Conservation (phyloP, 495 filamentous ascomycete species). For the Viridothelium virens region DNA sequence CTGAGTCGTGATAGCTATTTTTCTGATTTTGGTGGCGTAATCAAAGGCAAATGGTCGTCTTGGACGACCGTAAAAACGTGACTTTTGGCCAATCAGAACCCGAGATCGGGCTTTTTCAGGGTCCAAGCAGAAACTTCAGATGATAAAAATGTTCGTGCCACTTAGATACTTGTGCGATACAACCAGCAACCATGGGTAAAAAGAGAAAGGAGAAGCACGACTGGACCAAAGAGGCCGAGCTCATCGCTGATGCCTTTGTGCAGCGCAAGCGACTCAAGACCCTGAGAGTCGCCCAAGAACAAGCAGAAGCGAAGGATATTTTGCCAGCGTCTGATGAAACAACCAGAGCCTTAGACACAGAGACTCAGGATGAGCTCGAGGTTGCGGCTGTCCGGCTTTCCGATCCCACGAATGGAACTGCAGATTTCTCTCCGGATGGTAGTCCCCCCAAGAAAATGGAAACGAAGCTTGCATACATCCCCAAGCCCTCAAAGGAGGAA, state of each 20-base stretch:
- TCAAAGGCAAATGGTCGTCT: too few species aligned
- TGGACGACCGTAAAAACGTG: too few species aligned
- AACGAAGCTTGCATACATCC: not conserved
- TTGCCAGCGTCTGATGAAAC: not conserved
- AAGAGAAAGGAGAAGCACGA: slow-evolving; percentile 6
- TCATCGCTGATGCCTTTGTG: slow-evolving; percentile 9
- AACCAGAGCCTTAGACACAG: not conserved
- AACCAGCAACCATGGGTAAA: not conserved
- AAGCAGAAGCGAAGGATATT: not conserved
- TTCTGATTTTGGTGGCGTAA: too few species aligned
- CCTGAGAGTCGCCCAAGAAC: not conserved
- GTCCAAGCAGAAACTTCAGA: not conserved
- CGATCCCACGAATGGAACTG: not conserved
- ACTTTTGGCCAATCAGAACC: too few species aligned
- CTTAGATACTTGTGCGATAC: too few species aligned
- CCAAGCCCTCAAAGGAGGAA: slow-evolving; percentile 20
- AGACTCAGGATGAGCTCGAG: not conserved
- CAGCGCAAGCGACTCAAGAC: slow-evolving; percentile 6
- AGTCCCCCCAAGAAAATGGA: not conserved
- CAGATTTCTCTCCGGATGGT: not conserved
- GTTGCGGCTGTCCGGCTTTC: not conserved
- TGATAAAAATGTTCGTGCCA: not conserved
- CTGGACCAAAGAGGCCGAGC: slow-evolving; percentile 1
- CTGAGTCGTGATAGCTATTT: too few species aligned
- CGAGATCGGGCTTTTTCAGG: not conserved